Conservation (phyloP, 352 stramenopile species). For the Aphanomyces invadans region DNA sequence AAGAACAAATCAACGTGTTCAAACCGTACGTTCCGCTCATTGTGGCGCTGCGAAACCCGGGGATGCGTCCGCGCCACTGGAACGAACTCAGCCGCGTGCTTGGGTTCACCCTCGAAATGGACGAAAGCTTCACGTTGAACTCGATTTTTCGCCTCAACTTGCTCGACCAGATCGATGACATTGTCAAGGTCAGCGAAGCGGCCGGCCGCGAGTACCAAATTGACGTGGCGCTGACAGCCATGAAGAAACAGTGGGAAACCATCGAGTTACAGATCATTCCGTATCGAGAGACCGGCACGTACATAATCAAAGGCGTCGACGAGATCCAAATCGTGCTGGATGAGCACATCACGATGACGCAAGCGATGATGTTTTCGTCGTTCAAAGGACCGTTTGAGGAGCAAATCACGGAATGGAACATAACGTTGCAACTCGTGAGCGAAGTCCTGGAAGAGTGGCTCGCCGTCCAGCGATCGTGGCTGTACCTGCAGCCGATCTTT, state of each 20-base stretch:
- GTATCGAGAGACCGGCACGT: constrained; percentile 91
- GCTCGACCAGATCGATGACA: constrained; percentile 82
- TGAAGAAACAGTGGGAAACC: constrained; percentile 86
- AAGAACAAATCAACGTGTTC: constrained; percentile 90
- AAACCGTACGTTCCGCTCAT: constrained; percentile 91
- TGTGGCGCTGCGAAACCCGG: constrained; percentile 83
- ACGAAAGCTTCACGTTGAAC: constrained; percentile 82
- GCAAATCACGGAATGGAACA: constrained; percentile 90
- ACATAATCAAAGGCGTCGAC: constrained; percentile 91
- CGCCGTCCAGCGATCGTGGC: constrained; percentile 91
- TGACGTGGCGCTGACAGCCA: constrained; percentile 87
- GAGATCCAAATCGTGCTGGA: constrained; percentile 92
- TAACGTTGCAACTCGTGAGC: constrained; percentile 83
- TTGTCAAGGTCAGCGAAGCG: constrained; percentile 88
- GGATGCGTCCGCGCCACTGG: constrained; percentile 93
- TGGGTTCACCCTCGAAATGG: constrained; percentile 79
- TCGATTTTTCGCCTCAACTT: constrained; percentile 81
- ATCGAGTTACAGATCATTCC: constrained; percentile 86
- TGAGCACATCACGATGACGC: constrained; percentile 94
- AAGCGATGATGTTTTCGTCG: constrained; percentile 93
- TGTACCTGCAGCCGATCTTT: constrained; percentile 95
- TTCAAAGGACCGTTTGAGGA: constrained; percentile 95
- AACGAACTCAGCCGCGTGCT: constrained; percentile 79
- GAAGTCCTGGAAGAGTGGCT: constrained; percentile 94
- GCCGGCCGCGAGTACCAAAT: constrained; percentile 94